Evolutionary conservation across 805 yeast genomes (phyloP), one percentile per base, ranked within the genome.

Genomic region (Blastobotrys muscicola): DNA sequence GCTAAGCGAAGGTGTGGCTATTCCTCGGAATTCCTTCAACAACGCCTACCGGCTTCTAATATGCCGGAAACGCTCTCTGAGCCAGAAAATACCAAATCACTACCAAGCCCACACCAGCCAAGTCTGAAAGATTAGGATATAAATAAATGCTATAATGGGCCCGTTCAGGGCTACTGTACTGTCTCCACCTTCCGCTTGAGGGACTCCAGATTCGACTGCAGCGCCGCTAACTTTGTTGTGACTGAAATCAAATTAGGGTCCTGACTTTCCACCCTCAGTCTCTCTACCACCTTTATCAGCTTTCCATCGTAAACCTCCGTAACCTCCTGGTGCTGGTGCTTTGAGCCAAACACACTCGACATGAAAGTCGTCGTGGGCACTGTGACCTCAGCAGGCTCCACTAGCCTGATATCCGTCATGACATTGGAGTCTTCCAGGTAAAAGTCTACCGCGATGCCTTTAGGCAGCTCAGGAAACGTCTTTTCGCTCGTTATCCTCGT

Each of bases 161-260:
- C n/a, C n/a, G n/a, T n/a, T n/a, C n/a, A 20, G 26, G 26, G 6
- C 26, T 20, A 20, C 26, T 39, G 31, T 4, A 30, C 26, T 33
- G 49, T 85, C 29, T 79, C 48, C 13, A 53, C 45, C 38, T 53
- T 53, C 23, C 56, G 40, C 13, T 38, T 39, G 16, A 54, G 23
- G 2, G 36, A 41, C 36, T 50, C 55, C 13, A 54, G 38, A 32
- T 47, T 50, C 23, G 38, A 38, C 37, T 54, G 57, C 36, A 53
- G 26, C 8, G 55, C 54, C 10, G 42, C 36, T 12, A 54, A 45
- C 37, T 54, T 54, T 9, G 56, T 47, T 2, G 50, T 36, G 12
- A 51, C 54, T 2, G 53, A 45, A 3, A 54, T 51, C 34, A 54
- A 41, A 42, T 51, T 52, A 29, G 58, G 58, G 29, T 54, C 58